A percentile compares a stretch with the other conserved stretches of the same genome.
Evolutionary conservation across 805 yeast species (phyloP).

Genomic region (Wickerhamiella kurtzmanii): DNA sequence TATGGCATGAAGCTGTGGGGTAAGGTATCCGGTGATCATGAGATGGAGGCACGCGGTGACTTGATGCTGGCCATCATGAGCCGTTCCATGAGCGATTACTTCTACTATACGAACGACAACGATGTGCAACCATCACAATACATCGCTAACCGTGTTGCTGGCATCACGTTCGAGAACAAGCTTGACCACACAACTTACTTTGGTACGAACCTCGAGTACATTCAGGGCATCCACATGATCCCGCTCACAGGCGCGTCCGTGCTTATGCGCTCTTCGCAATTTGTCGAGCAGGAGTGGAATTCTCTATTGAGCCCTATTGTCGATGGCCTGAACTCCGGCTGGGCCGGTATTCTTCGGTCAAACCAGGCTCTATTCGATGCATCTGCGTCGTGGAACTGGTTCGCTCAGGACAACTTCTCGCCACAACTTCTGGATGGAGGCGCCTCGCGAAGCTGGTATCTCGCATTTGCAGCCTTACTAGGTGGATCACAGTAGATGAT

Average conservation of each 20-base stretch:
- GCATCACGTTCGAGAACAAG: conserved; percentile 60
- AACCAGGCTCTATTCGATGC: conserved; percentile 71
- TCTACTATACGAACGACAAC: conserved; percentile 37
- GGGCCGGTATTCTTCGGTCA: conserved; percentile 59
- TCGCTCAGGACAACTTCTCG: conserved; percentile 40
- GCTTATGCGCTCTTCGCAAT: conserved; percentile 37
- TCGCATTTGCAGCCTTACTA: conserved; percentile 48
- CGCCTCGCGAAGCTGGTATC: conserved; percentile 76
- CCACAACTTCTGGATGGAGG: conserved; percentile 61
- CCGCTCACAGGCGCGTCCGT: conserved; percentile 55
- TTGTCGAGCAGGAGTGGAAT: conserved; percentile 48
- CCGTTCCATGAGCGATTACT: conserved; percentile 43
- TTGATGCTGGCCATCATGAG: conserved; percentile 45
- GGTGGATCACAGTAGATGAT: conserved; percentile 8
- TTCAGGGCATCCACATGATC: conserved; percentile 69
- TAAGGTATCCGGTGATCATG: conserved; percentile 36
- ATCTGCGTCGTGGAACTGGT: conserved; percentile 44
- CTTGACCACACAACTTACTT: conserved; percentile 62
- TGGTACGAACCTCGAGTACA: conserved; percentile 46
- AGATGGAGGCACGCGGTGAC: conserved; percentile 42
- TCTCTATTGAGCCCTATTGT: conserved; percentile 34
- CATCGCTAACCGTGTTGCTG: conserved; percentile 47
- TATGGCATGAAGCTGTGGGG: conserved; percentile 66
- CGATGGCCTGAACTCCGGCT: conserved; percentile 34
- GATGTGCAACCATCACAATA: conserved; percentile 38